Evolutionary conservation across 306 rosid genomes (phyloP), one percentile per base, ranked within the genome.

Genomic region (Pachyrhizus erosus): DNA sequence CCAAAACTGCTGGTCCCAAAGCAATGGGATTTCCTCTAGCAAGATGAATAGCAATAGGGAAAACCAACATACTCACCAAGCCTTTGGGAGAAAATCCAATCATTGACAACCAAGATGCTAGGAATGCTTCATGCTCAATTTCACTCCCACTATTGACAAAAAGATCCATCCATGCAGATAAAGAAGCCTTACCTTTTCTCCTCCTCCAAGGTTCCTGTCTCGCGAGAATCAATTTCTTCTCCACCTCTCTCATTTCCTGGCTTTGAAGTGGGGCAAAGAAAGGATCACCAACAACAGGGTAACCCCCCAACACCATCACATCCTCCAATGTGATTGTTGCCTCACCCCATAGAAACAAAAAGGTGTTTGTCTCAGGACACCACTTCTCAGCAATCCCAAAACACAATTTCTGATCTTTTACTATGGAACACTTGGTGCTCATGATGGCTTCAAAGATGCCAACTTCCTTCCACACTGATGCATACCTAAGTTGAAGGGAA

Each of bases 101-200:
- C 37, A 46, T 26, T 4, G 91, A 87, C 18, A 91, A 79, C 93
- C 91, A 90, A 37, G 82, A 18, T 7, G 58, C 84, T 17, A 91
- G 86, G 48, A 91, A 90, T 9, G 89, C 92, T 70, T 90, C 90
- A 23, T 90, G 96, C 84, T 91, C 96, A 51, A 91, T 9, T 9
- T 91, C 92, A 2, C 70, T 82, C 4, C 86, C 87, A 52, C 82
- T 82, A 10, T 85, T 11, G 48, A 74, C 26, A 55, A 89, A 85
- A 46, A 60, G 3, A 29, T 64, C 48, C 27, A 84, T 57, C 92
- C 93, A 89, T 5, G 3, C n/a, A 0, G 15, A 2, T 9, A 33
- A 5, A 0, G 0, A 0, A 52, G 84, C 68, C 39, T 13, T 34
- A 0, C 14, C 5, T 5, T 4, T 1, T 0, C 0, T 39, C 0